Base-by-base conservation (phyloP, 805 yeast genomes). In the Zygosaccharomyces rouxii region DNA sequence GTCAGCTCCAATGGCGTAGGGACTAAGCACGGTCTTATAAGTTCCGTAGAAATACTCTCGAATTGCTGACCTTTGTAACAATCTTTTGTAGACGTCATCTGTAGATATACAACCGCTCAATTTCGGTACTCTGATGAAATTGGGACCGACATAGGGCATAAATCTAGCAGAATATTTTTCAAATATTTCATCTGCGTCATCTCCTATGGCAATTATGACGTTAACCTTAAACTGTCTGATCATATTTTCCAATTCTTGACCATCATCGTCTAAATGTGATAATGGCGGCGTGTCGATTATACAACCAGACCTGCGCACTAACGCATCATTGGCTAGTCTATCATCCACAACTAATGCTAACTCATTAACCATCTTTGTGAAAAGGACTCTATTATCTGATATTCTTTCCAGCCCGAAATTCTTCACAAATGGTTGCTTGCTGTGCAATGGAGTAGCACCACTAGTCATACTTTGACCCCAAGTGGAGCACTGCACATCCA, bases 11-110 rank as follows among this genome's bases (percentile, higher is more conserved):
- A 89, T 79, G 4, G 95, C 86, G 66, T 83, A 90, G 2, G 99
- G 98, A 16, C 95, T 84, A 46, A 94, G 73, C 4, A 82, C 79
- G 4, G 80, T 76, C 39, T 75, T 75, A 16, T 75, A 68, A 5
- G 78, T 77, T 2, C 99, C 99, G 62, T 94, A 89, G 59, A 94
- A 94, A 66, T 94, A 94, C 60, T 90, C 95, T 61, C 81, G 81
- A 46, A 92, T 89, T 4, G 84, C 72, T 37, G 79, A 75, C 58
- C 89, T 88, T 64, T 92, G 98, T 19, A 77, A 46, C 31, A 83
- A 79, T 59, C 98, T 75, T 31, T 75, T 71, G 62, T 73, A 89
- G 10, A 78, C 71, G 46, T 83, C 92, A 50, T 85, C 92, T 25
- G 78, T 74, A 26, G 86, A 87, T 7, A 85, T 85, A 28, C 83